Base-by-base conservation (phyloP, 768 basidiomycete genomes). In the Pleurotus cornucopiae region DNA sequence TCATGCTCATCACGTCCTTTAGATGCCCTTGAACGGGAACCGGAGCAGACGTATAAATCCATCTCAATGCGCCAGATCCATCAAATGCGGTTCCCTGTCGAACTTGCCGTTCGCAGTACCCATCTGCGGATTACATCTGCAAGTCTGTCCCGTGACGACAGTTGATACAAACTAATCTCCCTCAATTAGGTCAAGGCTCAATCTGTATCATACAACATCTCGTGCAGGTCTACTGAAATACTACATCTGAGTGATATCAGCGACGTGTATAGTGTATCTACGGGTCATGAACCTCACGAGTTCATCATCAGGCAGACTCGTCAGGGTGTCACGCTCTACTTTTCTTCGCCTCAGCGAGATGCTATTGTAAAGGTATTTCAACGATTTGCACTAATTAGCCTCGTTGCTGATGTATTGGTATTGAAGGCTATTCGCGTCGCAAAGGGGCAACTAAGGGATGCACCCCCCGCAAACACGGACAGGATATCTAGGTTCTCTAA, bases 231-330 rank as follows among this genome's bases (percentile, higher is more conserved):
- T 2, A 89, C 87, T 1, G 94, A 97, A 63, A 83, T 96, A 54
- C 85, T 95, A 54, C 79, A 83, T 5, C 70, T 94, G 21, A 71
- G 80, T 3, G 93, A 95, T 57, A 81, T 97, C 60, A 91, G 91
- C 70, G 94, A 97, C 62, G 82, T 91, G 1, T 89, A 92, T 69
- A 89, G 88, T 45, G 84, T 93, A 18, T 82, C 85, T 2, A 88
- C 85, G 13, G 88, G 89, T 16, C 80, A 84, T 13, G 89, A 93
- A 56, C 67, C 69, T 18, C 75, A 86, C 54, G 89, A 94, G 64
- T 94, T 94, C 63, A 88, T 92, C 58, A 84, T 94, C 58, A 80
- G 91, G 44, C 79, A 87, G 45, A 83, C 81, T 56, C 77, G 81
- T 57, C 87, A 89, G 58, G 86, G 85, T 4, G 75, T 80, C 6